A percentile compares a stretch with the other conserved stretches of the same genome.
These are phyloP conservation scores for Amanita subjunquillea DNA, from an alignment of 768 basidiomycete genomes.

Conservation along the genomic window DNA sequence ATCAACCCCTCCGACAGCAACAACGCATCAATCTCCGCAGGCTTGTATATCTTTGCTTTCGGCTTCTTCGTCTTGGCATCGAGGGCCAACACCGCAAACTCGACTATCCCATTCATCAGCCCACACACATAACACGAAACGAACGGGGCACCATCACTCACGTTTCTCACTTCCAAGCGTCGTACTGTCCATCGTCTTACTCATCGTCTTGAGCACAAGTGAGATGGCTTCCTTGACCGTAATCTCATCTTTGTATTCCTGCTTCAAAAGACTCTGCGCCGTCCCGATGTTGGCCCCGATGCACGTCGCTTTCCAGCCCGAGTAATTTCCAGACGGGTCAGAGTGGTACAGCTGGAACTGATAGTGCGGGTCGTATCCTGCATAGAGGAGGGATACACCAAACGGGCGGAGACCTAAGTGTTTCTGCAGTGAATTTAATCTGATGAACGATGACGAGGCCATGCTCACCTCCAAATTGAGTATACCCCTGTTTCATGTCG, in stretches of 20 bases:
- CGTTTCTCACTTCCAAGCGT: conserved; percentile 94
- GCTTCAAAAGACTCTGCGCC: conserved; percentile 89
- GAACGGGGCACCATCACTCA: conserved; percentile 27
- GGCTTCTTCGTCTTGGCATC: conserved; percentile 71
- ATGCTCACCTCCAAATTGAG: conserved; percentile 74
- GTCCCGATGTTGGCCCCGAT: conserved; percentile 98
- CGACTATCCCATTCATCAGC: conserved; percentile 44
- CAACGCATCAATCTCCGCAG: conserved; percentile 80
- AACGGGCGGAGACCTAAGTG: conserved; percentile 88
- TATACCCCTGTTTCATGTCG: conserved; percentile 98
- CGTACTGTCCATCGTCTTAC: conserved; percentile 99
- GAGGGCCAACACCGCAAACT: conserved; percentile 89
- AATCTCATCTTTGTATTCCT: conserved; percentile 97
- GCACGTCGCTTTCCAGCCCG: conserved; percentile 97
- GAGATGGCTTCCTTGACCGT: conserved; percentile 84
- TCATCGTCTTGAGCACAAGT: conserved; percentile 91
- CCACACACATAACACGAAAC: conserved; percentile 1
- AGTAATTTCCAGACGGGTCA: conserved; percentile 97
- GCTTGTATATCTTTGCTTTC: conserved; percentile 85
- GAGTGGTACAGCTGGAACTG: conserved; percentile 97
- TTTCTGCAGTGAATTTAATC: neutral
- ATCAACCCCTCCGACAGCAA: conserved; percentile 70
- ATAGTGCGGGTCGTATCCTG: conserved; percentile 94
- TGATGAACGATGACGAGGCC: neutral
- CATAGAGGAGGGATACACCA: conserved; percentile 94